These are phyloP conservation scores for Thalassiosira livingstoniorum DNA, from an alignment of 352 stramenopile species.

Conservation along the genomic window DNA sequence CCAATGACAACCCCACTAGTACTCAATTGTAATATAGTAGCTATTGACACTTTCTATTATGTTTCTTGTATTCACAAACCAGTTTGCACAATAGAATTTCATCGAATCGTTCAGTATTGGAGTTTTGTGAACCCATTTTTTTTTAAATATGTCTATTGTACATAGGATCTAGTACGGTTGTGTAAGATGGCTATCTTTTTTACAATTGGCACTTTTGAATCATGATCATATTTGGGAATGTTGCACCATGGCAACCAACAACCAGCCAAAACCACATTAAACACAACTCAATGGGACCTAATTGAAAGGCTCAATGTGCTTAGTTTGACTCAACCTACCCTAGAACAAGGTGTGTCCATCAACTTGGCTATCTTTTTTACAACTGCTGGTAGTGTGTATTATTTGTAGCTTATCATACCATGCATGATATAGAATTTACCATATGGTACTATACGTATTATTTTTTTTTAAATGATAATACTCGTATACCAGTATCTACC, in stretches of 20 bases:
- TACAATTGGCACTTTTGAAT: too few relatives aligned
- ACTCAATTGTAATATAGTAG: not conserved
- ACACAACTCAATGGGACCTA: not conserved
- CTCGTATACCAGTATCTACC: too few relatives aligned
- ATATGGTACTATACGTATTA: too few relatives aligned
- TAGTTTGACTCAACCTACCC: too few relatives aligned
- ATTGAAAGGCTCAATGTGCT: too few relatives aligned
- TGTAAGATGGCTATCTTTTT: too few relatives aligned
- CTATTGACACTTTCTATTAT: not conserved
- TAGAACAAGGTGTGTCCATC: too few relatives aligned
- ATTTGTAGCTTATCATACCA: too few relatives aligned
- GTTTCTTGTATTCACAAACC: not conserved
- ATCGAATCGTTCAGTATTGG: not conserved
- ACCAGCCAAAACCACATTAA: not conserved
- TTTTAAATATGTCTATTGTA: not conserved
- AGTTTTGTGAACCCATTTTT: not conserved
- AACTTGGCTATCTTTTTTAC: too few relatives aligned
- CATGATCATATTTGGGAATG: not conserved
- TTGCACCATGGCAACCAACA: not conserved
- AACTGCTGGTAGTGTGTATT: too few relatives aligned
- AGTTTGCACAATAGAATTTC: not conserved
- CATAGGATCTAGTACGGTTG: not conserved
- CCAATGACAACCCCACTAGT: not conserved
- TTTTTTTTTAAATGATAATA: too few relatives aligned
- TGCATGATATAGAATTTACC: too few relatives aligned